phyloP scores from a whole-genome alignment of 441 rosid genomes.

The Gossypium laxum region DNA sequence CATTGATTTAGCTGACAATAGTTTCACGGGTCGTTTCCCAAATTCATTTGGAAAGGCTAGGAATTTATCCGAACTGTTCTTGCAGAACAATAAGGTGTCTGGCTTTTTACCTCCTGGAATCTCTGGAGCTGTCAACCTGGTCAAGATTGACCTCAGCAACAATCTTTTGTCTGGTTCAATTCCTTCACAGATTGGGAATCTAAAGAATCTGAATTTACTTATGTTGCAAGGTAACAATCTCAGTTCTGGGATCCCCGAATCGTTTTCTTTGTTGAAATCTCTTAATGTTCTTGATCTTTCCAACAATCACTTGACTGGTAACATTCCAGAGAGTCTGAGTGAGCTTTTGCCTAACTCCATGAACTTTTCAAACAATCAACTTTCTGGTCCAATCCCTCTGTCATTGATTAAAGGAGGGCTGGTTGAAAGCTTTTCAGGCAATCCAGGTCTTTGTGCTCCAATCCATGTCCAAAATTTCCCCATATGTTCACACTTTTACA shows the following conservation, averaged over 20 bases:
- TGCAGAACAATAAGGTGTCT: conserved; percentile 62
- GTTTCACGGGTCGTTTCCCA: conserved; percentile 56
- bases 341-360: conserved; percentile 66
- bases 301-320: conserved; percentile 59
- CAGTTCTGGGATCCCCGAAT: conserved; percentile 50
- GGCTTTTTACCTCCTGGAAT: conserved; percentile 65
- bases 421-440: conserved; percentile 69
- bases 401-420: conserved; percentile 62
- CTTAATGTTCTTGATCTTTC: conserved; percentile 90
- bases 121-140: conserved; percentile 55
- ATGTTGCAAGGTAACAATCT: conserved; percentile 62
- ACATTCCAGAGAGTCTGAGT: conserved; percentile 56
- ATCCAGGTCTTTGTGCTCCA: conserved; percentile 70
- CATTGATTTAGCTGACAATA: conserved; percentile 64
- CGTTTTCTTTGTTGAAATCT: conserved; percentile 55
- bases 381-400: conserved; percentile 78
- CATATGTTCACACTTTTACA: conserved; percentile 36
- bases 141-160: conserved; percentile 78
- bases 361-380: conserved; percentile 65
- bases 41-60: conserved; percentile 43
- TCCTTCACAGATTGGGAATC: conserved; percentile 67
- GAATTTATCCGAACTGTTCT: conserved; percentile 74
- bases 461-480: conserved; percentile 43
- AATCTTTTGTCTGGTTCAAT: conserved; percentile 68
- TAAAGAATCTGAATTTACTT: conserved; percentile 63